Base-by-base conservation (phyloP, 2,329 filamentous ascomycete genomes). In the Aspergillus japonicus region DNA sequence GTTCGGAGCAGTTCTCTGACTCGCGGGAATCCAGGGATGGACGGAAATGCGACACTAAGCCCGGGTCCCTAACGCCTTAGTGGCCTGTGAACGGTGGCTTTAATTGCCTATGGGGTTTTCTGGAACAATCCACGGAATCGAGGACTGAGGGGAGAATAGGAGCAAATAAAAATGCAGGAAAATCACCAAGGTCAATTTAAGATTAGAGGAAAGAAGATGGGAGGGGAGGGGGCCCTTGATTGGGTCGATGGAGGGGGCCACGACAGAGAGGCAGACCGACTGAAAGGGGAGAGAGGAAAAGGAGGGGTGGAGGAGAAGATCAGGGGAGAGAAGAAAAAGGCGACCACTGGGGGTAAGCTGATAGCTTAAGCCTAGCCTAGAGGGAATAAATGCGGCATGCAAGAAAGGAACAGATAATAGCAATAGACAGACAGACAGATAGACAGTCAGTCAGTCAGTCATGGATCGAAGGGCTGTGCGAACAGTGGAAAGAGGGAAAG, bases 11-110 rank as follows among this genome's bases (percentile, higher is more conserved):
- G 39, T 44, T 49, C 48, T 56, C 60, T 62, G 53, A 62, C 57
- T 62, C 60, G 60, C 54, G 57, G 57, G 50, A 57, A 62, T 57
- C 52, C 60, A 62, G 60, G 60, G 57, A 60, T 60, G 57, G n/a
- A 29, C 33, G 33, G 49, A 44, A 57, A 55, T 48, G 53, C 47
- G 53, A 55, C 42, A 55, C 53, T 55, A 55, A 55, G 42, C 53
- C 53, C 47, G 47, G 44, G 31, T 35, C 53, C 31, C 53, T 55
- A 47, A 55, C n/a, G 53, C 47, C 53, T 55, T 55, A 55, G 53
- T 55, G 53, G 29, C 53, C 53, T 55, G 53, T 19, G 42, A 47
- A 33, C 33, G 47, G 53, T 26, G 42, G 42, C 47, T 47, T 55
- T 55, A 55, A 55, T 55, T 48, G 19, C 53, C 42, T 47, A 47